Evolutionary conservation across 306 rosid species (phyloP).

Genomic region (Prunus persica): DNA sequence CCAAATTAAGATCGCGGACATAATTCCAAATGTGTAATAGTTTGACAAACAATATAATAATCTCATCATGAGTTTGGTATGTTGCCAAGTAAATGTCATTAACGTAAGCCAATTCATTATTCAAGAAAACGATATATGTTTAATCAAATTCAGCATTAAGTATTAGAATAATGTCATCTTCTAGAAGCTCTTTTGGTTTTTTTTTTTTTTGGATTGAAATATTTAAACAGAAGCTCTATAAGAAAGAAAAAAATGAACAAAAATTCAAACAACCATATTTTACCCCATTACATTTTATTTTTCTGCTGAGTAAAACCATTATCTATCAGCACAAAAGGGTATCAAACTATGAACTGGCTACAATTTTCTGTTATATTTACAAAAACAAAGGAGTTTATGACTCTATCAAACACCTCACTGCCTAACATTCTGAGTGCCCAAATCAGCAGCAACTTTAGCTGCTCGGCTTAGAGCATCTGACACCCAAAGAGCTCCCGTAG

Average conservation of each 20-base stretch:
- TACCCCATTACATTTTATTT: too few relatives aligned
- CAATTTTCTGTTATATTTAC: slow-evolving; percentile 13
- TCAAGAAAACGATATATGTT: neutral
- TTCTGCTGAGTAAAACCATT: neutral
- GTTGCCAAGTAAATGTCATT: neutral
- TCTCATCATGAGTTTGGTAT: neutral
- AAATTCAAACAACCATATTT: too few relatives aligned
- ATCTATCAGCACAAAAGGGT: neutral
- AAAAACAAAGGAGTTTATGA: neutral
- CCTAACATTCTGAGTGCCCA: slow-evolving; percentile 48
- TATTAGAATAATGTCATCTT: too few relatives aligned
- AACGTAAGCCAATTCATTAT: neutral
- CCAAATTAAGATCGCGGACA: too few relatives aligned
- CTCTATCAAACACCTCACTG: slow-evolving; percentile 31
- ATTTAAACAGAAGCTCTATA: too few relatives aligned
- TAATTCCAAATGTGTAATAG: neutral
- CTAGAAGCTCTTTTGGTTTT: too few relatives aligned
- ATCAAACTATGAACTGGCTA: neutral
- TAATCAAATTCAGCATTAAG: neutral
- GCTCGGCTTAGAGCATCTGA: slow-evolving; percentile 62
- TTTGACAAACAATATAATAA: neutral
- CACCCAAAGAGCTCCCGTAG: slow-evolving; percentile 80
- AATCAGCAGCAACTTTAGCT: slow-evolving; percentile 69
- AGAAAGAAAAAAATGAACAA: too few relatives aligned
- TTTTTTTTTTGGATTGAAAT: too few relatives aligned